A percentile compares a stretch with the other conserved stretches of the same genome.
phyloP scores from a whole-genome alignment of 2,329 filamentous ascomycete species.

The Penicillium sp. region DNA sequence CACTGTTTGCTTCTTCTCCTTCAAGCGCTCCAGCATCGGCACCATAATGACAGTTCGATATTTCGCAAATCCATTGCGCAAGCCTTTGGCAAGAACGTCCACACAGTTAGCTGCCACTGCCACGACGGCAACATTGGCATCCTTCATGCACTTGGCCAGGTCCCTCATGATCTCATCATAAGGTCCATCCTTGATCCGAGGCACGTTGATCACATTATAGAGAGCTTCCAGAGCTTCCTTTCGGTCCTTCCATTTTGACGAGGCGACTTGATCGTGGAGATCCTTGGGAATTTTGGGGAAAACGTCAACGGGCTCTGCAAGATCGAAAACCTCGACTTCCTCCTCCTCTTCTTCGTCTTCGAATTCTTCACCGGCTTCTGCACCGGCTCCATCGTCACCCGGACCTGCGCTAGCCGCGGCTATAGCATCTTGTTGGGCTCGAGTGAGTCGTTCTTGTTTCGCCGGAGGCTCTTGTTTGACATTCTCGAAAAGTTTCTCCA shows the following conservation, averaged over 20 bases:
- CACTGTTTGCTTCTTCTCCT: constrained; percentile 92
- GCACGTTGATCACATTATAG: constrained; percentile 70
- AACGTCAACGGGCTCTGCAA: constrained; percentile 84
- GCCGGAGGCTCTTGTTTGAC: constrained; percentile 80
- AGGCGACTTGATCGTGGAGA: constrained; percentile 77
- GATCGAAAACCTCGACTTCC: constrained; percentile 75
- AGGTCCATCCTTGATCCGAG: constrained; percentile 84
- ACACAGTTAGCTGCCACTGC: constrained; percentile 90
- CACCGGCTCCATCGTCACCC: constrained; percentile 47
- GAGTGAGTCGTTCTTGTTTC: constrained; percentile 83
- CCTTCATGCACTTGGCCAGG: constrained; percentile 96
- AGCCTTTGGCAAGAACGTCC: constrained; percentile 78
- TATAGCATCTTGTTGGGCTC: constrained; percentile 81
- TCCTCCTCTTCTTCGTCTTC: constrained; percentile 56
- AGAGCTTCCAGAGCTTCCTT: constrained; percentile 90
- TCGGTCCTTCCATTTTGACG: constrained; percentile 96
- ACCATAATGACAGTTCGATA: constrained; percentile 76
- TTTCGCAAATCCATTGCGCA: constrained; percentile 72
- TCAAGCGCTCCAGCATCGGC: constrained; percentile 89
- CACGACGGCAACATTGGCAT: constrained; percentile 93
- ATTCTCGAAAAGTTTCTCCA: constrained; percentile 91
- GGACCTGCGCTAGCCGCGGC: constrained; percentile 62
- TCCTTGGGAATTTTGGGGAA: constrained; percentile 73
- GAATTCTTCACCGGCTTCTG: constrained; percentile 54
- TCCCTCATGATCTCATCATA: constrained; percentile 79